Evolutionary conservation across 2,329 filamentous ascomycete genomes (phyloP), one percentile per base, ranked within the genome.

Genomic region (Microcyclospora pomicola): DNA sequence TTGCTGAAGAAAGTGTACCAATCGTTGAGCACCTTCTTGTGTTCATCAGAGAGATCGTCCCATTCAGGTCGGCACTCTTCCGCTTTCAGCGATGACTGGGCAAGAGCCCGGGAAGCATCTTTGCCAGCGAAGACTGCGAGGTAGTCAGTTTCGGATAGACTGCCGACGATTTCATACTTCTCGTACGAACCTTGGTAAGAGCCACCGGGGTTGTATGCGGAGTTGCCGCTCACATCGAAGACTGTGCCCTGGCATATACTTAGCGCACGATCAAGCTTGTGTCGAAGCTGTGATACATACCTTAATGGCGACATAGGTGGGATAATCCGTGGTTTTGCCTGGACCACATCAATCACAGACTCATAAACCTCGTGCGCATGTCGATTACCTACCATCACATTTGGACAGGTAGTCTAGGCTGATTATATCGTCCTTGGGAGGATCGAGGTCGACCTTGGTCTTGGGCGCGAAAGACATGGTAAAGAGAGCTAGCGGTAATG

Each of bases 1-100:
- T 96, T 98, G 49, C 81, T 84, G 63, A 98, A 98, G 64, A 93
- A 98, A 2, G 82, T 93, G 46, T 80, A 76, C 91, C 91, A 98
- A 60, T 98, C 91, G 38, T 88, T 73, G 43, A 98, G 65, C 2
- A 82, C 79, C 16, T 74, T 75, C 66, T 91, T 84, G 59, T 95
- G 79, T 62, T 91, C 86, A 15, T 93, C 86, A 11, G 71, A 68
- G 36, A 98, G 67, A 53, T 86, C 82, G 41, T 80, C 69, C 82
- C 84, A 96, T 36, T 95, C 80, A 2, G 91, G 67, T 27, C 67
- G 67, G 47, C 84, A 88, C 49, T 96, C 87, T 52, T 91, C 84
- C 5, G 72, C 61, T 59, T 94, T 92, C 35, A 87, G 77, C 6
- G 86, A 94, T 1, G 85, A 91, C 59, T 78, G 79, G 9, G 77